Conservation (phyloP, 306 rosid genomes). For the Casuarina equisetifolia region DNA sequence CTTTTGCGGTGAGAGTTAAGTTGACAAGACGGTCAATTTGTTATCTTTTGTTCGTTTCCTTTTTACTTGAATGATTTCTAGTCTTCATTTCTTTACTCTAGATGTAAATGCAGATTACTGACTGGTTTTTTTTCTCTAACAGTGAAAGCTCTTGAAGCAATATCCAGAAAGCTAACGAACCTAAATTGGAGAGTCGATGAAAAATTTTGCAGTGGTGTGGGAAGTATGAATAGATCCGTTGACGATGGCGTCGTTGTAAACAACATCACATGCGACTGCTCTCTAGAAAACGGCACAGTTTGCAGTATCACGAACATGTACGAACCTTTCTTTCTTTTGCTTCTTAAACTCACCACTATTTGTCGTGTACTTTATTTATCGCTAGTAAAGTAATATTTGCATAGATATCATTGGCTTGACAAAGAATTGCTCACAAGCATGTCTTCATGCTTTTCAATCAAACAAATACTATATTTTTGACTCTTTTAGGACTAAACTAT, state of each 20-base stretch:
- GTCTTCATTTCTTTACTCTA: background rate
- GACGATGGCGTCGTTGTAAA: background rate
- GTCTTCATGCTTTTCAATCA: background rate
- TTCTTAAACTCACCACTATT: background rate
- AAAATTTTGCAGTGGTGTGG: constrained; percentile 35
- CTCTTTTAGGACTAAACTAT: too few relatives aligned
- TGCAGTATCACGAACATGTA: constrained; percentile 66
- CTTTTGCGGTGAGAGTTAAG: too few relatives aligned
- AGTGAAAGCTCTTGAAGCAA: constrained; percentile 49
- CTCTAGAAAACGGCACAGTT: constrained; percentile 22
- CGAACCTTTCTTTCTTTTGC: background rate
- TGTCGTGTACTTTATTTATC: background rate
- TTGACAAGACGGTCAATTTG: too few relatives aligned
- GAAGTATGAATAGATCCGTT: constrained; percentile 14
- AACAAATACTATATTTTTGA: background rate
- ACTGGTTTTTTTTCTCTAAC: constrained; percentile 12
- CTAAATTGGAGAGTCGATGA: constrained; percentile 45
- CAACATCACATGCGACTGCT: constrained; percentile 56
- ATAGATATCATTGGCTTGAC: too few relatives aligned
- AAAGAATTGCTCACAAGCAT: background rate
- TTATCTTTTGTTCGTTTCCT: background rate
- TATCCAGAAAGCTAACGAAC: constrained; percentile 43
- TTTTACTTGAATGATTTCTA: background rate
- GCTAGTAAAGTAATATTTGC: background rate
- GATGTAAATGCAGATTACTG: background rate